Base-by-base conservation (phyloP, 495 filamentous ascomycete species). In the Penicillium coprophilum region DNA sequence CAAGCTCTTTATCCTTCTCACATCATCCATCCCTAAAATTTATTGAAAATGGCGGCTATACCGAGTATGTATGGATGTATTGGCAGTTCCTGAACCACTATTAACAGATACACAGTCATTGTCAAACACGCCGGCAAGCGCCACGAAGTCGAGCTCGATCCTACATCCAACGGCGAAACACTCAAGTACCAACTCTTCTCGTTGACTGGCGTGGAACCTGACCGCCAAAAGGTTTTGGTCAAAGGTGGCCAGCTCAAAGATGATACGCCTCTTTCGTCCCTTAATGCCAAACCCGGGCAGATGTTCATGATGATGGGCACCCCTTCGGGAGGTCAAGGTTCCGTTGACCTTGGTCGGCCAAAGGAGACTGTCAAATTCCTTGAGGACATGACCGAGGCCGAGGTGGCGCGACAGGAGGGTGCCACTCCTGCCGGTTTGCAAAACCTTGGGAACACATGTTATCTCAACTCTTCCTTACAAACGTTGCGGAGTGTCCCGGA, bases 281-380 rank as follows among this genome's bases (percentile, higher is more conserved):
- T 97, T 56, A 87, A 85, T 52, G 82, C 94, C 58, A 97, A 96
- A 78, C 80, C 89, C 8, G 87, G 89, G 46, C 89, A 95, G 66
- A 84, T 77, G 6, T 90, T 97, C 71, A 95, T 95, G 87, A 95
- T 98, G 90, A 90, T 98, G 86, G 94, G 95, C 15, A 96, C 90
- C 3, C 89, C 94, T 2, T 84, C 87, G 13, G 82, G 79, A 23
- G 82, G 73, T 28, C 82, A 82, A 39, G 81, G 75, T 9, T 74
- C 73, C 21, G 73, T 66, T 46, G 71, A 67, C 13, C 76, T 96
- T 46, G 81, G 82, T 54, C 81, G 85, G 23, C 95, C 95, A 8
- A 91, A 87, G 61, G 89, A 96, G 70, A 80, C 80, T 57, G 80
- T 91, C 65, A 91, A 87, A 71, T 98, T 98, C 63, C 69, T 96